Conservation (phyloP, 2,329 filamentous ascomycete species). For the Intubia oerlemansii region DNA sequence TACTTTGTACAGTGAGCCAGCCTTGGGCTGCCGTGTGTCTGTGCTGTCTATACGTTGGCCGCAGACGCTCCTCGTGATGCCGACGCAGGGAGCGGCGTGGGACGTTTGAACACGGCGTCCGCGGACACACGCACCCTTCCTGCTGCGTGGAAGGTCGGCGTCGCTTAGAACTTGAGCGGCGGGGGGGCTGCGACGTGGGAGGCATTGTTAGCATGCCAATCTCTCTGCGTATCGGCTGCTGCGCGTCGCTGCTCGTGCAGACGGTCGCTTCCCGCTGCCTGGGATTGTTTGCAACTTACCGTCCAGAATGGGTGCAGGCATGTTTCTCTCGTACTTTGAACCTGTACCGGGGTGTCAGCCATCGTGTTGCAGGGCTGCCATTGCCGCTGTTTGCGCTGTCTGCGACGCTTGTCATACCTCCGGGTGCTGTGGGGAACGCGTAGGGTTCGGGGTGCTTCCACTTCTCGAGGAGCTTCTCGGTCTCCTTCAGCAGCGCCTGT, state of each 20-base stretch:
- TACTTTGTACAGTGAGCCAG: no score
- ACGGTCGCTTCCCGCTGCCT: no score
- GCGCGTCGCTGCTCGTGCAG: no score
- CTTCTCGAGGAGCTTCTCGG: slow-evolving; percentile 67
- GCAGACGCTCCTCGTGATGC: no score
- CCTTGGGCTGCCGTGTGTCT: no score
- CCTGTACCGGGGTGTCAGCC: no score
- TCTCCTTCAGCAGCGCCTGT: slow-evolving; percentile 71
- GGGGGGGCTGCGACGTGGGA: background rate
- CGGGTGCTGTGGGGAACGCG: slow-evolving; percentile 69
- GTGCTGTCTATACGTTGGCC: no score
- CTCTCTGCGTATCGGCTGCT: background rate
- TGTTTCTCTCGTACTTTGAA: slow-evolving; percentile 89
- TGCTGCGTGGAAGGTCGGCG: no score
- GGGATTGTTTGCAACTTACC: slow-evolving; percentile 38
- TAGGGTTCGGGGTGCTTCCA: slow-evolving; percentile 99
- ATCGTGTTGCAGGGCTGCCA: no score
- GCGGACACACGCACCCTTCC: no score
- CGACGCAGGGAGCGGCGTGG: no score
- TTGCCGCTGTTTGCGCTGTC: background rate
- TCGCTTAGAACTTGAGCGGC: background rate
- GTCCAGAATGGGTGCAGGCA: slow-evolving; percentile 58
- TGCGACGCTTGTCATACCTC: slow-evolving; percentile 39
- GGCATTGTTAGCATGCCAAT: slow-evolving; percentile 8
- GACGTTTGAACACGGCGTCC: no score